Evolutionary conservation across 306 rosid genomes (phyloP).

Genomic region (Notholithocarpus densiflorus): DNA sequence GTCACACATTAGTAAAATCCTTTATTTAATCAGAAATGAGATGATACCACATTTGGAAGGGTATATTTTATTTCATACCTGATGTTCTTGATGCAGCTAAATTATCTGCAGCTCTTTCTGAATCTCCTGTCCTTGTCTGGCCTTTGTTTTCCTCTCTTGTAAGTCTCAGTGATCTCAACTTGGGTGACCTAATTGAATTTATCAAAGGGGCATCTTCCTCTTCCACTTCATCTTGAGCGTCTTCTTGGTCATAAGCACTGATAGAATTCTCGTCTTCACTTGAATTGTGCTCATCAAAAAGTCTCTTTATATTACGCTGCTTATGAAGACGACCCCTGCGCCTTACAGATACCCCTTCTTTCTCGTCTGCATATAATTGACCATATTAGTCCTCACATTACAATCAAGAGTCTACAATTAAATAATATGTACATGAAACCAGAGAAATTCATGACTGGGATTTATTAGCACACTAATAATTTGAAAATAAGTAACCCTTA

Average conservation of each 20-base stretch:
- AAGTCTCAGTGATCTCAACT: conserved; percentile 68
- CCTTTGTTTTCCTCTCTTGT: conserved; percentile 58
- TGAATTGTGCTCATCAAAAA: conserved; percentile 75
- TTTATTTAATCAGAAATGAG: not conserved
- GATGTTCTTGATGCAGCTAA: conserved; percentile 53
- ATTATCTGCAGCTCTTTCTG: conserved; percentile 40
- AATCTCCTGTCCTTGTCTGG: conserved; percentile 36
- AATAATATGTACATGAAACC: not conserved
- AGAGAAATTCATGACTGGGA: not conserved
- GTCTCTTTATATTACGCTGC: conserved; percentile 60
- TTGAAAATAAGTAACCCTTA: not conserved
- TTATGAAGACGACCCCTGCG: conserved; percentile 93
- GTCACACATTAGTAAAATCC: no score
- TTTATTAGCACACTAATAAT: not conserved
- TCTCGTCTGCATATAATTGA: conserved; percentile 61
- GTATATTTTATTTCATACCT: conserved; percentile 23
- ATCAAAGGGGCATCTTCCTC: conserved; percentile 81
- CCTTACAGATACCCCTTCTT: conserved; percentile 58
- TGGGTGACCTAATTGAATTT: conserved; percentile 67
- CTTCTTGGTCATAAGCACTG: conserved; percentile 72
- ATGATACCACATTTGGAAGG: not conserved
- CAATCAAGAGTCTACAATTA: conserved; percentile 5
- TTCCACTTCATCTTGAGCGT: conserved; percentile 52
- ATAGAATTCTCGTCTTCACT: conserved; percentile 89
- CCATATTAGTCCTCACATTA: conserved; percentile 8